Percentiles rank a stretch among this genome's conserved stretches.
Conservation (phyloP, 148 eudicot genomes). For the Dianthus caryophyllus region DNA sequence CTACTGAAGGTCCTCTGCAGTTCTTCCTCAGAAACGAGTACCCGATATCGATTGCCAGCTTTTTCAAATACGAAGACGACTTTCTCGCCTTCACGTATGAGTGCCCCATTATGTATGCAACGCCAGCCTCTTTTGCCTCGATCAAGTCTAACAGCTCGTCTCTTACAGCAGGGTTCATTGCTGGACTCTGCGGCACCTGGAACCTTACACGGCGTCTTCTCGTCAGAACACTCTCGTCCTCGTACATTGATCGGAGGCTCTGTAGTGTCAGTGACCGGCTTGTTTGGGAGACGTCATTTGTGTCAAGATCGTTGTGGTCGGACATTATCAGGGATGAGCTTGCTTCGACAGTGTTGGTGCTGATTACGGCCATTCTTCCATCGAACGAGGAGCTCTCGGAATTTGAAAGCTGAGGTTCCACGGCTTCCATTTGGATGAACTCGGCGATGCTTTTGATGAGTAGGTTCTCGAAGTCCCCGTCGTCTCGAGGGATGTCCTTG, state of each 20-base stretch:
- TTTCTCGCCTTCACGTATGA: conserved; percentile 82
- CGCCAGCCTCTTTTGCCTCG: conserved; percentile 88
- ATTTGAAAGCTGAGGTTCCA: conserved; percentile 54
- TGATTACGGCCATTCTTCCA: conserved; percentile 94
- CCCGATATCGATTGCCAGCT: conserved; percentile 73
- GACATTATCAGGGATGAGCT: conserved; percentile 42
- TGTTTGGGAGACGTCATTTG: conserved; percentile 44
- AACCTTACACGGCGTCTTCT: conserved; percentile 64
- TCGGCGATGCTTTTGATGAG: conserved; percentile 83
- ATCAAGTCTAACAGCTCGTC: conserved; percentile 81
- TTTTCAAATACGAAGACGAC: conserved; percentile 62
- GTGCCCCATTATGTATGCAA: conserved; percentile 92
- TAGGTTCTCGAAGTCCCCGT: conserved; percentile 74
- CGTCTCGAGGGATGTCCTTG: conserved; percentile 77
- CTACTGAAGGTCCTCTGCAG: conserved; percentile 91
- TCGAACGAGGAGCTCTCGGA: conserved; percentile 63
- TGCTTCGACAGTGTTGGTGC: conserved; percentile 38
- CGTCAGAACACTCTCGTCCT: conserved; percentile 52
- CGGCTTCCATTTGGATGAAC: conserved; percentile 92
- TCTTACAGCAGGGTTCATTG: conserved; percentile 53
- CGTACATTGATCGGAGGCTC: conserved; percentile 69
- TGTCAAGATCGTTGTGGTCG: conserved; percentile 36
- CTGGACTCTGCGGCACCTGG: conserved; percentile 48
- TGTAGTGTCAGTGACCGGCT: conserved; percentile 74
- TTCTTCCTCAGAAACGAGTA: conserved; percentile 90